Conservation (phyloP, 2,329 filamentous ascomycete species). For the Pseudogymnoascus sp. region DNA sequence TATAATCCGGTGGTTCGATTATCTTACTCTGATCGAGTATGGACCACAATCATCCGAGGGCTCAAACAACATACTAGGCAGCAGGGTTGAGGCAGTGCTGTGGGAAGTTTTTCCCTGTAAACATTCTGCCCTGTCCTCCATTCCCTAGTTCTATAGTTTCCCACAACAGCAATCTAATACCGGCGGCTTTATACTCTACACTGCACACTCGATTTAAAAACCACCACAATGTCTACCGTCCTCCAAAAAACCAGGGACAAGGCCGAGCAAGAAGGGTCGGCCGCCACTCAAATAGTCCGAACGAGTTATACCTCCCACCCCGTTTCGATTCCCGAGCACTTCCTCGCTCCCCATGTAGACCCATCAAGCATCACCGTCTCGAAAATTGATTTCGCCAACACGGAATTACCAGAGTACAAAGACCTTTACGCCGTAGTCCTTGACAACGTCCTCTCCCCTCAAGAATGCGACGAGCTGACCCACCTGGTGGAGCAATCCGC, state of each 20-base stretch:
- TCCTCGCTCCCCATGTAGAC: conserved; percentile 39
- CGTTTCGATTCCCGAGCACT: conserved; percentile 36
- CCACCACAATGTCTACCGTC: background rate
- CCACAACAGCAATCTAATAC: background rate
- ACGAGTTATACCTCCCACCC: conserved; percentile 30
- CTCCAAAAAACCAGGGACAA: conserved; percentile 6
- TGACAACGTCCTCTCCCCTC: conserved; percentile 49
- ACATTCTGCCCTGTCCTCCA: background rate
- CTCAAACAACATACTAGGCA: background rate
- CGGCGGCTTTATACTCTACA: background rate
- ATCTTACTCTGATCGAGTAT: background rate
- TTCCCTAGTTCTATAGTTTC: background rate
- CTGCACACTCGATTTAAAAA: background rate
- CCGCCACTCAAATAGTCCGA: conserved; percentile 11
- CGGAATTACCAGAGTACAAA: conserved; percentile 44
- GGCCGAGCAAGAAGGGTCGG: background rate
- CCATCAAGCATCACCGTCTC: conserved; percentile 37
- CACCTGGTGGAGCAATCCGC: conserved; percentile 39
- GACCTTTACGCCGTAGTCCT: conserved; percentile 52
- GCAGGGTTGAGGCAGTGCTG: background rate
- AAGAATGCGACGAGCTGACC: conserved; percentile 53
- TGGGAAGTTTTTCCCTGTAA: background rate
- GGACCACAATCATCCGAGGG: background rate
- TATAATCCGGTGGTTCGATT: background rate
- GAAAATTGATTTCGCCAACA: conserved; percentile 46